Base-by-base conservation (phyloP, 139 green algal genomes). In the Coccomyxa sp. region DNA sequence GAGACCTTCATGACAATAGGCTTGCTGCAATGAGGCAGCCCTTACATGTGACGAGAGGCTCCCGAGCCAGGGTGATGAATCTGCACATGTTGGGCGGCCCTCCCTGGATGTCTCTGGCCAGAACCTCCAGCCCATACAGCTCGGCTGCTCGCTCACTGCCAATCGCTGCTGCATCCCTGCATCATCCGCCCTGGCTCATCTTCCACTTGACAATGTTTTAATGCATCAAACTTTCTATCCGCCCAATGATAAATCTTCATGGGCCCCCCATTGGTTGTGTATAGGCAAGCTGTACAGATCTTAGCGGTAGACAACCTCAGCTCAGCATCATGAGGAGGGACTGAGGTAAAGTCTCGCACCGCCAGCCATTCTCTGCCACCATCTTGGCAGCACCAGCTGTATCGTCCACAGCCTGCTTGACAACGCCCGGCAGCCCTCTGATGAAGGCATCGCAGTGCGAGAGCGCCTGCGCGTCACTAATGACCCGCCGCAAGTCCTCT, bases 51-150 rank as follows among this genome's bases (percentile, higher is more conserved):
- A 95, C 79, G 27, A 95, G 76, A 9, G 95, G 94, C 70, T 99
- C 95, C n/a, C 95, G 85, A 0, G 92, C 90, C 8, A 99, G 89
- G 76, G 95, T 91, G 37, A 99, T 88, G 88, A 99, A 99, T 64
- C 97, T 90, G 1, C 93, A 97, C 37, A 97, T 86, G 76, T 98
- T 97, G 79, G 93, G 91, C 69, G 90, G 90, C 31, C 93, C 92
- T 85, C 99, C 96, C 84, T 95, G 88, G 64, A 96, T 94, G 64
- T 78, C 86, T 33, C 88, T 81, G n/a, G 92, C 92, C n/a, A 96
- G 80, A 27, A 95, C 80, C 0, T 96, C 76, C 22, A 94, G 74
- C 0, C 89, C 90, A 70, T 94, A 94, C 41, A 94, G 78, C 81
- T 95, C 86, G 37, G 85, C 93, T 1, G 93, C 93, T 0, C 89